These are phyloP conservation scores for Carallia brachiata DNA, from an alignment of 345 rosid genomes.

Conservation along the genomic window DNA sequence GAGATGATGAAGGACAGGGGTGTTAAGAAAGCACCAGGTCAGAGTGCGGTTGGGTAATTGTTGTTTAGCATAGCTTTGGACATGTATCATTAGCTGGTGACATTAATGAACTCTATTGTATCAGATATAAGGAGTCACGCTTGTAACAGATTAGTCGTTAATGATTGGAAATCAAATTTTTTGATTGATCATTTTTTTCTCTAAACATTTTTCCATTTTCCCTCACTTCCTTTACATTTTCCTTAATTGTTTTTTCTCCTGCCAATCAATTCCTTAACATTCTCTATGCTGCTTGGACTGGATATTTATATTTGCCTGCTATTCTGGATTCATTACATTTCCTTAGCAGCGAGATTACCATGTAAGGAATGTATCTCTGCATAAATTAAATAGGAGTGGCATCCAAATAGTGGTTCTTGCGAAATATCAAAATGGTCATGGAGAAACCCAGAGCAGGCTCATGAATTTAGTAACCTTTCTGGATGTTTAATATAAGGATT, in stretches of 20 bases:
- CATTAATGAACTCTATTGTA: background rate
- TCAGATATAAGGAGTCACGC: background rate
- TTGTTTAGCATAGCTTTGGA: background rate
- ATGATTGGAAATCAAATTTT: no score
- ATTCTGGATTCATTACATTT: background rate
- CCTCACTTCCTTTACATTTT: no score
- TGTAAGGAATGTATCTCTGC: background rate
- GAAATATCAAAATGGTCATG: no score
- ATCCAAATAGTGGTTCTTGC: background rate
- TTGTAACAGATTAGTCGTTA: no score
- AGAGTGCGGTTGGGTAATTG: constrained; percentile 34
- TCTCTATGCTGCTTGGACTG: background rate
- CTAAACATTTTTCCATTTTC: no score
- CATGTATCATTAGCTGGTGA: background rate
- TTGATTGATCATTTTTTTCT: no score
- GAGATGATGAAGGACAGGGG: constrained; percentile 46
- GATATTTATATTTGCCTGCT: background rate
- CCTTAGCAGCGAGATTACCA: background rate
- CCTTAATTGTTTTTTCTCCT: no score
- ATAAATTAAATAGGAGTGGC: background rate
- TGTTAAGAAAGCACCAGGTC: constrained; percentile 47
- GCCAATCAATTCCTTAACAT: no score
- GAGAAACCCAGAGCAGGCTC: no score
- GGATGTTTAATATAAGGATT: no score
- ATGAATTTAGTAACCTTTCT: no score